Base-by-base conservation (phyloP, 495 filamentous ascomycete genomes). In the Penicillium pancosmium region DNA sequence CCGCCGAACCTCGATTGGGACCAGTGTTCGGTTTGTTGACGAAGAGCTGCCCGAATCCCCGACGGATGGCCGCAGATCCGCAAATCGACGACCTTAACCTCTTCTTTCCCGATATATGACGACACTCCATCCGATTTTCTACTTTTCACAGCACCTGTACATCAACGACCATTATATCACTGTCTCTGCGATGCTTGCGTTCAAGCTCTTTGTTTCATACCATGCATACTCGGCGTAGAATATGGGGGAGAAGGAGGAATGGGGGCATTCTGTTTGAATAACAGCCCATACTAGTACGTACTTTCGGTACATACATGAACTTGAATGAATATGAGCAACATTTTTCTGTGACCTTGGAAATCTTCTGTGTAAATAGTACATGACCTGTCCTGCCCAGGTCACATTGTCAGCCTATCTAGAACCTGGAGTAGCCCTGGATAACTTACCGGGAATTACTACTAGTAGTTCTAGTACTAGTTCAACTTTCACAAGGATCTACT, bases 1-100 rank as follows among this genome's bases (percentile, higher is more conserved):
- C 52, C 72, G 74, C 13, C 60, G 64, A 31, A 71, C 68, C 59
- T 65, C 75, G n/a, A 62, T 77, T 31, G 73, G 68, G 21, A 72
- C 70, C 19, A 78, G 67, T 48, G 78, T 80, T 21, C 75, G 78
- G 11, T 80, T 80, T 50, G 76, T 69, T 23, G 76, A 78, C 43
- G 72, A 78, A 40, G 76, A 78, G 21, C 62, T 68, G 11, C 78
- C 78, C 3, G 70, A 77, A 52, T 80, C 78, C 46, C 77, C 78
- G 9, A 76, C 68, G 2, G 74, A 77, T 44, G 74, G 73, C 25
- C 67, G 74, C 40, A 69, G 62, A 53, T 80, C 77, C 25, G 64
- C 69, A 9, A 74, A 66, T 61, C 73, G 75, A 68, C 72, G 73
- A 34, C 56, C 64, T 19, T 74, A 69, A 34, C 35, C 35, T 51